Percentiles rank a stretch among this genome's conserved stretches.
These are phyloP conservation scores for Azolla pinnata DNA, from an alignment of 75 land plant genomes.

Conservation along the genomic window DNA sequence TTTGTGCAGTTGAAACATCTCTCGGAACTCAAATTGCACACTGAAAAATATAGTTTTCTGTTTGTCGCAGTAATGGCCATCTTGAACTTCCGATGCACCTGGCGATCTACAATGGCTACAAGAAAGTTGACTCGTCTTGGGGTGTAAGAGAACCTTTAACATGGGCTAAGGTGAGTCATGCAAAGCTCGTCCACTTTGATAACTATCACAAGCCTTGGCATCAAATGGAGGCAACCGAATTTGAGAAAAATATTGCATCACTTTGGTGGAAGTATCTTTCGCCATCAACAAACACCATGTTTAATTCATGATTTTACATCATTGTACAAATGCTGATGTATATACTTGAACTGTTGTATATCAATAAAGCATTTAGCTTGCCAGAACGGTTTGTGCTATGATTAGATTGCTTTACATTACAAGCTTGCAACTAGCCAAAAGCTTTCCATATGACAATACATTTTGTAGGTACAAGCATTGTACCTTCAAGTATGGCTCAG, in stretches of 20 bases:
- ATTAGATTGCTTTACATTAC: too few species aligned
- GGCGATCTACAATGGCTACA: neutral
- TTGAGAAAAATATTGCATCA: neutral
- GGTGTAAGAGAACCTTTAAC: neutral
- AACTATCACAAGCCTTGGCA: neutral
- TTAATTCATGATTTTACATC: too few species aligned
- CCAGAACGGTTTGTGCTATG: too few species aligned
- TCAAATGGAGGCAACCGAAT: neutral
- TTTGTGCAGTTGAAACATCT: too few species aligned
- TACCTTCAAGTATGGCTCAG: too few species aligned
- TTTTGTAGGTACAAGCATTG: too few species aligned
- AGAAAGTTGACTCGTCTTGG: constrained; percentile 3
- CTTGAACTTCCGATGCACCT: neutral
- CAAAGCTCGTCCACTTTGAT: neutral
- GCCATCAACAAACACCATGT: neutral
- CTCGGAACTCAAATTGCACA: too few species aligned
- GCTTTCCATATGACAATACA: too few species aligned
- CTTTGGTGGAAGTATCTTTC: neutral
- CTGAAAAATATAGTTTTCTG: neutral
- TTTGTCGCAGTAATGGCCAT: constrained; percentile 3
- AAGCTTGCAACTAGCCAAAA: too few species aligned
- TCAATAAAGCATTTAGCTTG: too few species aligned
- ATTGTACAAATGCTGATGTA: too few species aligned
- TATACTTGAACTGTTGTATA: too few species aligned
- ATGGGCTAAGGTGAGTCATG: neutral